A percentile compares a stretch with the other conserved stretches of the same genome.
Conservation (phyloP, 1,284 basidiomycete genomes). For the Wolfiporia cocos region DNA sequence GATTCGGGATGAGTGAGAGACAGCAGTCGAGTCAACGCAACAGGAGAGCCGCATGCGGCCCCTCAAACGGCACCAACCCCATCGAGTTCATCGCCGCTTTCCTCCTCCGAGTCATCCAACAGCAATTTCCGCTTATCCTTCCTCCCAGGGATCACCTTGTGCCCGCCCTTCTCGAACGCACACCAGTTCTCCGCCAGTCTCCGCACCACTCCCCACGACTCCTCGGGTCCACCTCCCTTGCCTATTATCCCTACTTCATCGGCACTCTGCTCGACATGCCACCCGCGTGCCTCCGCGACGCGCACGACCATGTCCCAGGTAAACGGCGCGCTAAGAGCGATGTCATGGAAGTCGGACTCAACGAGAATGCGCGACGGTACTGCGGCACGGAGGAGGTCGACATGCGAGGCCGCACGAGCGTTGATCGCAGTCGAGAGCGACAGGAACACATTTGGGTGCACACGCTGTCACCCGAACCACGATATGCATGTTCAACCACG, state of each 20-base stretch:
- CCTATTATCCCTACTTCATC: constrained; percentile 35
- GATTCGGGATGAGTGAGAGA: no score
- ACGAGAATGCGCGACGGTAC: constrained; percentile 59
- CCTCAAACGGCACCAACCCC: no score
- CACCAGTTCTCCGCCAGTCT: constrained; percentile 64
- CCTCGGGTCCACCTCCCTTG: constrained; percentile 35
- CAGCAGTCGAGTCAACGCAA: no score
- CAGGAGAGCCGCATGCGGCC: no score
- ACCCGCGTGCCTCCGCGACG: constrained; percentile 59
- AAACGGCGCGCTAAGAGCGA: constrained; percentile 41
- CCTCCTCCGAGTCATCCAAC: constrained; percentile 19
- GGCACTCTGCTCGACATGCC: constrained; percentile 61
- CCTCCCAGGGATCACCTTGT: constrained; percentile 19
- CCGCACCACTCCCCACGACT: constrained; percentile 54
- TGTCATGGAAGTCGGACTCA: constrained; percentile 71
- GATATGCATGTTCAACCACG: no score
- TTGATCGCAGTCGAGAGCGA: constrained; percentile 80
- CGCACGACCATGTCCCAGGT: constrained; percentile 68
- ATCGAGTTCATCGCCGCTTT: constrained; percentile 1
- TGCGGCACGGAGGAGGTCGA: constrained; percentile 52
- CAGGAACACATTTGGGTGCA: constrained; percentile 64
- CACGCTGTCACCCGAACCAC: no score
- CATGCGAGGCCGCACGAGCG: constrained; percentile 52
- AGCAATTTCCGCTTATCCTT: constrained; percentile 14
- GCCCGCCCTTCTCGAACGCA: constrained; percentile 44